Conservation (phyloP, 805 yeast genomes). For the Wickerhamomyces canadensis region DNA sequence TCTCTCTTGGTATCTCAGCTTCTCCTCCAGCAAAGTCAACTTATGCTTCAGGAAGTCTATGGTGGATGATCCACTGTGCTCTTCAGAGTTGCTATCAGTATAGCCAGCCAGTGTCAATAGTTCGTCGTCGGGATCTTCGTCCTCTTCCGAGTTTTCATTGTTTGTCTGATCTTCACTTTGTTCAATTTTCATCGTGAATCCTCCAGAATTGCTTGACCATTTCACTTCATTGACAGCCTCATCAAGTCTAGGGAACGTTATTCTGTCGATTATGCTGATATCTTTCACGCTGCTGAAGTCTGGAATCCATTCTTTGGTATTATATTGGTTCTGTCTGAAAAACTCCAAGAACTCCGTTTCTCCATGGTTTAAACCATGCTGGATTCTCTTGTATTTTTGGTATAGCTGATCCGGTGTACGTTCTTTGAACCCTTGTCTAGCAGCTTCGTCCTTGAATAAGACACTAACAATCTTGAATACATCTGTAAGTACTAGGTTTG, state of each 20-base stretch:
- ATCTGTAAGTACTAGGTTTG: constrained; percentile 19
- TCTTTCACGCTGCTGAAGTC: constrained; percentile 7
- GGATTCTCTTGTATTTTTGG: constrained; percentile 24
- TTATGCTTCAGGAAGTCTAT: neutral
- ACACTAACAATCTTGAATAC: constrained; percentile 18
- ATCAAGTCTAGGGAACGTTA: constrained; percentile 14
- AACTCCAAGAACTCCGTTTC: constrained; percentile 18
- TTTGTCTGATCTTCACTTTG: neutral
- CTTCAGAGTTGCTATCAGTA: constrained; percentile 1
- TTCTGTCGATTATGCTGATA: constrained; percentile 10
- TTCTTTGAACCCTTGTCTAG: constrained; percentile 18
- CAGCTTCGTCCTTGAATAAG: constrained; percentile 20
- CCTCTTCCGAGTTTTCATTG: neutral
- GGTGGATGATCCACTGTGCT: neutral
- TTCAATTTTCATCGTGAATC: too few relatives aligned
- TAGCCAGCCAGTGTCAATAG: constrained; percentile 16
- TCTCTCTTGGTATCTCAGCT: constrained; percentile 2
- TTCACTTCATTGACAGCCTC: constrained; percentile 12
- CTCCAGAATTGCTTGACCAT: constrained; percentile 2
- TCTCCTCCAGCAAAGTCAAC: constrained; percentile 8
- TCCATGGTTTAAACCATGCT: constrained; percentile 21
- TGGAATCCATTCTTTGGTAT: constrained; percentile 22
- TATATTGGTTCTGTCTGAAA: constrained; percentile 15
- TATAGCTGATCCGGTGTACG: constrained; percentile 24
- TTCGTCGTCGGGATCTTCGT: constrained; percentile 15